Evolutionary conservation across 1,139 yeast genomes (phyloP), one percentile per base, ranked within the genome.

Genomic region (Arxiozyma bovina): DNA sequence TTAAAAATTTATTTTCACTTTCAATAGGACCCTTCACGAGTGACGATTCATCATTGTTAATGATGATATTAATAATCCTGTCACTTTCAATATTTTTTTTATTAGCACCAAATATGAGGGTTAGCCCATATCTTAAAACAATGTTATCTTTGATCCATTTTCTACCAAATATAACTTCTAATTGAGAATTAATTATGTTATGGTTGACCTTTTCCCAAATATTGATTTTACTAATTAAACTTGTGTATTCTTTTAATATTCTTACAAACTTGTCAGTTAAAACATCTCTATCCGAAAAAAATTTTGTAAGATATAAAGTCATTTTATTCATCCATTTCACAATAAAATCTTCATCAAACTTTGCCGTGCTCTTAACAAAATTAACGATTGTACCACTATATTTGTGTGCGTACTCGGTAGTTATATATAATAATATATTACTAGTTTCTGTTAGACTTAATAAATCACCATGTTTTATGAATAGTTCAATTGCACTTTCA

Each of bases 11-110:
- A 55, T 0, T 52, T 20, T 48, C 51, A 7, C 21, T 42, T 27
- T 45, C 47, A 23, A n/a, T n/a, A 12, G 9, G 21, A 18, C 56
- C 55, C 3, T 62, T 63, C 12, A 60, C 61, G 53, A 81, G 71
- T 0, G 64, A 60, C 42, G 67, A 71, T 17, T 66, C 66, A 1
- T 76, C 77, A 61, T 82, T 83, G 62, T 79, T 80, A 21, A 85
- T 61, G 50, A 85, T 73, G 9, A 87, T 76, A 62, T 87, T 95
- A n/a, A 88, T 70, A 48, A 83, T 70, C 62, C 77, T 85, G 25
- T 74, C 76, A 60, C 67, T 74, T 43, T 81, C 79, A 50, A 85
- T 67, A 17, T 68, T 62, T 20, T 70, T 69, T 34, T 70, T 69
- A 17, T 68, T 61, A 0, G 76, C 74, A 1, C 75, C 62, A 30